A percentile compares a stretch with the other conserved stretches of the same genome.
Evolutionary conservation across 306 rosid genomes (phyloP).

Genomic region (Ormosia semicastrata): DNA sequence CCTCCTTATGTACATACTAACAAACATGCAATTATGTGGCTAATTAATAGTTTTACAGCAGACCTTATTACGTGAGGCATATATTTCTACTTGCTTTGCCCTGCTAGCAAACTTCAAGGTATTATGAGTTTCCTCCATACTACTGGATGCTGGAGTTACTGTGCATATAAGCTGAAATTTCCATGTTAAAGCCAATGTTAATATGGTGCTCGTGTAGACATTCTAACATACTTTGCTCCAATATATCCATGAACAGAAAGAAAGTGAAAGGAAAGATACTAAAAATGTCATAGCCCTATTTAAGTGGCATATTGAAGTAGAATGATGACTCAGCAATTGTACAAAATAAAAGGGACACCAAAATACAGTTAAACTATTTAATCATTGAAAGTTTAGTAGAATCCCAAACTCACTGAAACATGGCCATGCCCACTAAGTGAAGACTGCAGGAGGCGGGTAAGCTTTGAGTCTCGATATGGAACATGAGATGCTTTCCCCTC

Average conservation of each 20-base stretch:
- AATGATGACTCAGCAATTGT: not conserved
- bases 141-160: slow-evolving; percentile 98
- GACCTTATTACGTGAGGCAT: slow-evolving; percentile 97
- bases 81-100: slow-evolving; percentile 96
- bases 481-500: slow-evolving; percentile 99
- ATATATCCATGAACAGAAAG: not conserved
- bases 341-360: slow-evolving; percentile 6
- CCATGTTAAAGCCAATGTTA: slow-evolving; percentile 24
- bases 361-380: slow-evolving; percentile 1
- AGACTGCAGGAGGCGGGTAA: slow-evolving; percentile 96
- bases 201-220: slow-evolving; percentile 13
- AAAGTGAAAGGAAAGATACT: not conserved
- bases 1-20: not conserved
- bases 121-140: slow-evolving; percentile 99
- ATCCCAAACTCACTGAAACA: slow-evolving; percentile 81
- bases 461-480: slow-evolving; percentile 98
- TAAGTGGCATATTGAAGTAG: not conserved
- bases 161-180: slow-evolving; percentile 91
- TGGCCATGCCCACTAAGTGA: slow-evolving; percentile 96
- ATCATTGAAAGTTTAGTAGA: slow-evolving; percentile 18
- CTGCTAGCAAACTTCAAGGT: slow-evolving; percentile 98
- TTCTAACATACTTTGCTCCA: not conserved
- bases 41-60: not conserved
- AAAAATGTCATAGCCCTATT: not conserved
- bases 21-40: not conserved